Evolutionary conservation across 495 filamentous ascomycete species (phyloP).

Genomic region (Trichodelitschia bisporula): DNA sequence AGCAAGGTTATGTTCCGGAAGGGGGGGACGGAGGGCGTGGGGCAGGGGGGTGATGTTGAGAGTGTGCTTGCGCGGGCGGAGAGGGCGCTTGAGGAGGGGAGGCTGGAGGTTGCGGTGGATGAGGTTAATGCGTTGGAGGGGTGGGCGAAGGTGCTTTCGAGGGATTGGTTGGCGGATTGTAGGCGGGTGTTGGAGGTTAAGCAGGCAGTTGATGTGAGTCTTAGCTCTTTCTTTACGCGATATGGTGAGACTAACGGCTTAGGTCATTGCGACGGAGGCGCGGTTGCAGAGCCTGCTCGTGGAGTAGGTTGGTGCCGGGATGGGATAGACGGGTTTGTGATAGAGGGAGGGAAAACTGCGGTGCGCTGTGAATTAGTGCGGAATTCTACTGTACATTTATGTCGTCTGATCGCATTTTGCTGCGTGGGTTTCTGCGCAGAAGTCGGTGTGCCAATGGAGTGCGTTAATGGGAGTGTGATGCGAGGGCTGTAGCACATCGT

Average conservation of each 20-base stretch:
- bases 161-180: constrained; percentile 79
- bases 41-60: constrained; percentile 79
- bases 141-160: constrained; percentile 81
- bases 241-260: constrained; percentile 1
- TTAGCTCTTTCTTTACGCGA: background rate
- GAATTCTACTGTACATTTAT: too few species aligned
- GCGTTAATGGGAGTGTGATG: too few species aligned
- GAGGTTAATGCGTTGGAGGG: constrained; percentile 84
- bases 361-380: too few species aligned
- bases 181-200: constrained; percentile 77
- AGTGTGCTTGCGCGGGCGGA: constrained; percentile 75
- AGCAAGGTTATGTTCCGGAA: constrained; percentile 91
- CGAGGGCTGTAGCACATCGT: too few species aligned
- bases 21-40: constrained; percentile 35
- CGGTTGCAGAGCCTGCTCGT: constrained; percentile 19
- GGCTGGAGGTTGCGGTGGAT: constrained; percentile 70
- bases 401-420: too few species aligned
- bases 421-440: too few species aligned
- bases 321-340: too few species aligned
- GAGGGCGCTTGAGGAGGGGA: constrained; percentile 69
- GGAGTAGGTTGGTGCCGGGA: too few species aligned
- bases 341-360: too few species aligned
- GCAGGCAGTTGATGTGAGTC: constrained; percentile 78
- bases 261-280: constrained; percentile 21
- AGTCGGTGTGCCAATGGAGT: too few species aligned